These are phyloP conservation scores for Globisporangium echinulatum DNA, from an alignment of 352 stramenopile species.

Conservation along the genomic window DNA sequence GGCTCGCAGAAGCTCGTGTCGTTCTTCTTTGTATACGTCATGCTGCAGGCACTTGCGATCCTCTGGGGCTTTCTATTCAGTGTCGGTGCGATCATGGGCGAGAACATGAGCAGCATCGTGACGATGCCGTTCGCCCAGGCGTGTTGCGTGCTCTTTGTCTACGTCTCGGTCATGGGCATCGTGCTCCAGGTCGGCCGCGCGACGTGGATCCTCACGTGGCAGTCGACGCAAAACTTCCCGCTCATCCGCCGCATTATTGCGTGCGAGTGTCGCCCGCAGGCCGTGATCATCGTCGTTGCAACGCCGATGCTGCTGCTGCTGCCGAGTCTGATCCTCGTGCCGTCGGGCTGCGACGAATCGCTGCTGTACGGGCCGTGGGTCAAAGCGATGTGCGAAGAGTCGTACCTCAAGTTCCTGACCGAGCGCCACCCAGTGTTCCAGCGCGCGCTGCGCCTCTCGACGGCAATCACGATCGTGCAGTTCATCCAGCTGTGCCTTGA, in stretches of 20 bases:
- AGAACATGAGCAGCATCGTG: conserved; percentile 84
- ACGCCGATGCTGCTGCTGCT: conserved; percentile 72
- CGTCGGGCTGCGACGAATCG: conserved; percentile 39
- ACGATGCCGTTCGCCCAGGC: conserved; percentile 74
- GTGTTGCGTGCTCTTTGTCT: conserved; percentile 72
- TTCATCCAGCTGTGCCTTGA: conserved; percentile 84
- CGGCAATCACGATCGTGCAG: conserved; percentile 74
- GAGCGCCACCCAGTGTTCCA: conserved; percentile 82
- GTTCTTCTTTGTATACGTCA: conserved; percentile 84
- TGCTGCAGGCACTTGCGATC: conserved; percentile 76
- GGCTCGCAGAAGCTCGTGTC: conserved; percentile 50
- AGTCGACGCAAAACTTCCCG: conserved; percentile 82
- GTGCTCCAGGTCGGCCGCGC: conserved; percentile 77
- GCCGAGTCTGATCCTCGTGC: conserved; percentile 68
- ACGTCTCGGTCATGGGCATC: conserved; percentile 81
- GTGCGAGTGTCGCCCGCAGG: conserved; percentile 67
- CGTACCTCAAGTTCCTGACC: conserved; percentile 80
- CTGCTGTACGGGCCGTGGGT: conserved; percentile 28
- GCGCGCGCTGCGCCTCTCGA: conserved; percentile 69
- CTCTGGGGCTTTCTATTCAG: conserved; percentile 86
- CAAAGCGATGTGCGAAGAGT: conserved; percentile 69
- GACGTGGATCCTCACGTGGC: conserved; percentile 87
- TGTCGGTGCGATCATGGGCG: conserved; percentile 72
- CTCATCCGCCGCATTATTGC: conserved; percentile 83
- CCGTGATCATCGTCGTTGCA: conserved; percentile 67